These are phyloP conservation scores for Gracilariopsis chorda DNA, from an alignment of 23 red algal species.

Conservation along the genomic window DNA sequence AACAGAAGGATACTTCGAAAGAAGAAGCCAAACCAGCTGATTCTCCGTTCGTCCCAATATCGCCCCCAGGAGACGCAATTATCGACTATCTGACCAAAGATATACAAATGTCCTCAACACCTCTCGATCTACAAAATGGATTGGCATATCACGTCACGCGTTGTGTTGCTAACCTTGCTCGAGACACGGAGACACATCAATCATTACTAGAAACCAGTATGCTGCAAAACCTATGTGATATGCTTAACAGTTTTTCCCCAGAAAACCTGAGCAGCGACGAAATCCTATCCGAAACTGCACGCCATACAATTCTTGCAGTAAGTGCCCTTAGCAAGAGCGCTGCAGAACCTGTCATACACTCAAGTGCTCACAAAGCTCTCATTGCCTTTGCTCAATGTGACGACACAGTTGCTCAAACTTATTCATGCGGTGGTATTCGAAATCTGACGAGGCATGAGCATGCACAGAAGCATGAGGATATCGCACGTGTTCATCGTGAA, in stretches of 20 bases:
- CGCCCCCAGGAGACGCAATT: background rate
- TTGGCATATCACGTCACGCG: slow-evolving; percentile 50
- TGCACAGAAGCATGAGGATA: background rate
- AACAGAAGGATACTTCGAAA: background rate
- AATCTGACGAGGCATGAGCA: slow-evolving; percentile 46
- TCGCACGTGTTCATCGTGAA: slow-evolving; percentile 52
- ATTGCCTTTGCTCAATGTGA: slow-evolving; percentile 23
- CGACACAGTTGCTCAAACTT: slow-evolving; percentile 45
- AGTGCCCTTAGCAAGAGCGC: slow-evolving; percentile 48
- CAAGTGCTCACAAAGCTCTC: slow-evolving; percentile 25
- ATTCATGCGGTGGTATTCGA: slow-evolving; percentile 52
- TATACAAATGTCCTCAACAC: background rate
- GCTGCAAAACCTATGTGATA: slow-evolving; percentile 1
- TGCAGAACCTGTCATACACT: slow-evolving; percentile 6
- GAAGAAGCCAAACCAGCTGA: background rate
- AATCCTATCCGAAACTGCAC: slow-evolving; percentile 22
- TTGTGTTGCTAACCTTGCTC: slow-evolving; percentile 57
- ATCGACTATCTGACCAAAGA: slow-evolving; percentile 22
- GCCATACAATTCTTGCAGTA: slow-evolving; percentile 42
- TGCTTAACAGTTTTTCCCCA: slow-evolving; percentile 5
- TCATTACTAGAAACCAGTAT: slow-evolving; percentile 21
- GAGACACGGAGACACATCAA: slow-evolving; percentile 21
- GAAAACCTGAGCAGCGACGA: background rate
- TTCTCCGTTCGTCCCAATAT: background rate
- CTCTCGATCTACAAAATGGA: slow-evolving; percentile 30